Conservation (phyloP, 2,329 filamentous ascomycete species). For the Catunica adiposa region DNA sequence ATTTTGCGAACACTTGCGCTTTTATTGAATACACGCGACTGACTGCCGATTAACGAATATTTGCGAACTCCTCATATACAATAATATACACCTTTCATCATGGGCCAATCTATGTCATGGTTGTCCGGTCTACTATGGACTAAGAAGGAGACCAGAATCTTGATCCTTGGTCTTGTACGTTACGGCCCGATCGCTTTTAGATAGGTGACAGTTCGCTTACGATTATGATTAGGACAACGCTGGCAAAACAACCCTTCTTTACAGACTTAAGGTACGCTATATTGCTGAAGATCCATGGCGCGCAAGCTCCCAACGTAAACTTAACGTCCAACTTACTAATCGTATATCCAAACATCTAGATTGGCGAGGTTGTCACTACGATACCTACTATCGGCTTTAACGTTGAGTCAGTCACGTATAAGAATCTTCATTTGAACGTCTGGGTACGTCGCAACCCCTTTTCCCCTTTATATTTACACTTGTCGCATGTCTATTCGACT, state of each 20-base stretch:
- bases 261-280: slow-evolving; percentile 67
- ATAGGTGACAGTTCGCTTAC: background rate
- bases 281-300: slow-evolving; percentile 2
- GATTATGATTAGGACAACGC: slow-evolving; percentile 68
- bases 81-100: slow-evolving; percentile 19
- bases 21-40: background rate
- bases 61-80: background rate
- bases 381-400: slow-evolving; percentile 99
- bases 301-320: background rate
- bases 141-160: slow-evolving; percentile 95
- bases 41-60: background rate
- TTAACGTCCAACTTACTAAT: slow-evolving; percentile 3
- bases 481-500: too few relatives aligned
- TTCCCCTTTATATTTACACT: background rate
- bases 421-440: slow-evolving; percentile 96
- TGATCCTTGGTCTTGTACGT: slow-evolving; percentile 81
- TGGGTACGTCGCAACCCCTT: slow-evolving; percentile 47
- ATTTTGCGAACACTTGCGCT: background rate
- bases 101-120: slow-evolving; percentile 52
- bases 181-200: slow-evolving; percentile 4
- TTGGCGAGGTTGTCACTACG: slow-evolving; percentile 95
- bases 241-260: slow-evolving; percentile 91
- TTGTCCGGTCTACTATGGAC: slow-evolving; percentile 62
- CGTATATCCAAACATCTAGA: slow-evolving; percentile 34
- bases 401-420: slow-evolving; percentile 95